Conservation (phyloP, 371 early-diverging fungal species). For the Catenaria anguillulae region DNA sequence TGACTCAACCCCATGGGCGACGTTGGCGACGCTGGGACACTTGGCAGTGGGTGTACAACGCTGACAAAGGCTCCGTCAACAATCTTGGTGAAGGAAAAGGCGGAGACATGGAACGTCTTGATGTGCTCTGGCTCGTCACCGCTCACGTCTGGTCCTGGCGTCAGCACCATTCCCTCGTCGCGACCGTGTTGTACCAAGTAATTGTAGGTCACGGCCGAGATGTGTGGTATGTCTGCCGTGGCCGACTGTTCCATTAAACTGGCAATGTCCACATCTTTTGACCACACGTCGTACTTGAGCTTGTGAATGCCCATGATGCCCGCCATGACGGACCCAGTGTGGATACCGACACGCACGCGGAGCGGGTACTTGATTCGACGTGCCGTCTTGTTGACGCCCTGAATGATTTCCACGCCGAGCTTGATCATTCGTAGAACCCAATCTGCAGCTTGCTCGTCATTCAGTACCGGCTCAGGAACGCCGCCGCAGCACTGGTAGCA, state of each 20-base stretch:
- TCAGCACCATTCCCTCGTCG: background rate
- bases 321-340: constrained; percentile 6
- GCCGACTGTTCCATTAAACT: constrained; percentile 6
- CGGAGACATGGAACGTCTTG: background rate
- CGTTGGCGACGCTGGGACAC: no score
- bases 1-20: no score
- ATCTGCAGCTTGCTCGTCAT: background rate
- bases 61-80: background rate
- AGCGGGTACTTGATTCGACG: background rate
- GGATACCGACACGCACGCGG: constrained; percentile 9
- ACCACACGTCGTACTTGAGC: constrained; percentile 12
- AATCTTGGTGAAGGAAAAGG: background rate
- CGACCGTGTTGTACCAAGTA: background rate
- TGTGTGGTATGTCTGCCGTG: background rate
- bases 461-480: background rate
- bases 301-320: constrained; percentile 9
- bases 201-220: background rate
- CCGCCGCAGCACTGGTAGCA: constrained; percentile 11
- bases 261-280: constrained; percentile 9
- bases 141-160: background rate
- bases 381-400: background rate
- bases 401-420: constrained; percentile 8
- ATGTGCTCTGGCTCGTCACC: background rate
- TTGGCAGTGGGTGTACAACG: background rate
- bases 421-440: background rate